Conservation (phyloP, 495 filamentous ascomycete species). For the Stereocaulon alpinum region DNA sequence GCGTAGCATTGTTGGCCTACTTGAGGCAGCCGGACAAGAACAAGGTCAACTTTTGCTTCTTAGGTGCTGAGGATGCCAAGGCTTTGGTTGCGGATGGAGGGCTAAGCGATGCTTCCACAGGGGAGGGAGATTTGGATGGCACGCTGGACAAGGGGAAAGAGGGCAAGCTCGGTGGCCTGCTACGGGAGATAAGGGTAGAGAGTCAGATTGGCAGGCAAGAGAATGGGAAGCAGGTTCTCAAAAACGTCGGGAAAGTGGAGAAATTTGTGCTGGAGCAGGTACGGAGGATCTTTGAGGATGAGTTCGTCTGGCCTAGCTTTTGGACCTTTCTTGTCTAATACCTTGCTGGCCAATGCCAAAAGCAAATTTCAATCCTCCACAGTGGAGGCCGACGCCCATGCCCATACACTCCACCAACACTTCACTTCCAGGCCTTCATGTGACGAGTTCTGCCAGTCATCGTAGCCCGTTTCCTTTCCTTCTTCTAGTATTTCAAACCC, state of each 20-base stretch:
- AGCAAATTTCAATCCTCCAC: no score
- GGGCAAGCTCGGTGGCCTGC: constrained; percentile 55
- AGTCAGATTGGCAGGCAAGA: constrained; percentile 92
- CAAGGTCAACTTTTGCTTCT: constrained; percentile 71
- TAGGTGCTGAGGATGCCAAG: constrained; percentile 77
- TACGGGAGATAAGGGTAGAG: constrained; percentile 90
- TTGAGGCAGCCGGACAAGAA: constrained; percentile 49
- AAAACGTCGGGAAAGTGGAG: constrained; percentile 98
- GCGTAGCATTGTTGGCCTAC: constrained; percentile 81
- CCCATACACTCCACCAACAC: constrained; percentile 62
- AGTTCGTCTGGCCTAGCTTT: constrained; percentile 95
- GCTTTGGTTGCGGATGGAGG: constrained; percentile 46
- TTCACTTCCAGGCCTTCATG: constrained; percentile 41
- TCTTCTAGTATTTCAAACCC: constrained; percentile 46
- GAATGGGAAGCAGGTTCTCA: constrained; percentile 83
- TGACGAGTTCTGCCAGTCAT: constrained; percentile 53
- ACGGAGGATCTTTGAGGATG: constrained; percentile 91
- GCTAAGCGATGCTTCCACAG: no score
- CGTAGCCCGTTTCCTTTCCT: constrained; percentile 55
- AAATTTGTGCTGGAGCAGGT: constrained; percentile 95
- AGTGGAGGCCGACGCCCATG: constrained; percentile 26
- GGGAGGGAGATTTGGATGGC: constrained; percentile 14
- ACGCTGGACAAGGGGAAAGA: constrained; percentile 15
- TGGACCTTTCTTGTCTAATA: constrained; percentile 90
- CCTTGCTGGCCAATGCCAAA: neutral